Evolutionary conservation across 1,284 basidiomycete species (phyloP).

Genomic region (Ustilago bromivora): DNA sequence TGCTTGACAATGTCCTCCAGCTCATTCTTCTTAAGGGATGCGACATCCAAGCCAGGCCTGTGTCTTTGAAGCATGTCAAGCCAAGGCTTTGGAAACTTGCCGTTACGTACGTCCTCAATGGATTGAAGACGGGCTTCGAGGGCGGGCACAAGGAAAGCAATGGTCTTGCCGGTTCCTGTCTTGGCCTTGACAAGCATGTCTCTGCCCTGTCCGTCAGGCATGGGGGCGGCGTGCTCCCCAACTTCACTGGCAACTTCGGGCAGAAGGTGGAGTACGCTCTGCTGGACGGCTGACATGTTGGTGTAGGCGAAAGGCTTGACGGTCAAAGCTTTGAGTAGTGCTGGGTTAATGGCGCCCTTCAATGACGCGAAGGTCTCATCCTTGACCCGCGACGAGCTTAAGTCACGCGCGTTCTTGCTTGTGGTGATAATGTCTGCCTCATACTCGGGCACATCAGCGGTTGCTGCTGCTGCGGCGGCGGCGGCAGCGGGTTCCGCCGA

Average conservation of each 20-base stretch:
- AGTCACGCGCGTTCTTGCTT: not conserved
- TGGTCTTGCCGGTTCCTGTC: constrained; percentile 69
- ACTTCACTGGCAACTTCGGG: constrained; percentile 71
- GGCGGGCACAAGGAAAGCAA: constrained; percentile 69
- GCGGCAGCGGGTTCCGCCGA: constrained; percentile 19
- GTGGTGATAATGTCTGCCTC: not conserved
- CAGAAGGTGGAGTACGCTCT: constrained; percentile 77
- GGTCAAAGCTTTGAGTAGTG: constrained; percentile 65
- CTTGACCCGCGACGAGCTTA: constrained; percentile 24
- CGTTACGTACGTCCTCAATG: constrained; percentile 52
- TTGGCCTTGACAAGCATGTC: constrained; percentile 69
- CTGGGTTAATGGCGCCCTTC: constrained; percentile 42
- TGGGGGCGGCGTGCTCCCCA: constrained; percentile 22
- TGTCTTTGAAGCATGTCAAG: constrained; percentile 59
- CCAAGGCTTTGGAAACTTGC: constrained; percentile 47
- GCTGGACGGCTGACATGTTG: constrained; percentile 87
- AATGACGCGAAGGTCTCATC: constrained; percentile 57
- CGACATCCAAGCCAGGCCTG: constrained; percentile 56
- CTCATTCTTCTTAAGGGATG: constrained; percentile 51
- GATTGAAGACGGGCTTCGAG: constrained; percentile 66
- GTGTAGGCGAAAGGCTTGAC: constrained; percentile 78
- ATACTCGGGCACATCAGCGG: not conserved
- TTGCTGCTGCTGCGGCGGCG: constrained; percentile 8
- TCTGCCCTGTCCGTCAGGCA: constrained; percentile 64
- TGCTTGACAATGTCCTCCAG: constrained; percentile 37